A percentile compares a stretch with the other conserved stretches of the same genome.
phyloP scores from a whole-genome alignment of 768 basidiomycete species.

The Leccinum uliginosum region DNA sequence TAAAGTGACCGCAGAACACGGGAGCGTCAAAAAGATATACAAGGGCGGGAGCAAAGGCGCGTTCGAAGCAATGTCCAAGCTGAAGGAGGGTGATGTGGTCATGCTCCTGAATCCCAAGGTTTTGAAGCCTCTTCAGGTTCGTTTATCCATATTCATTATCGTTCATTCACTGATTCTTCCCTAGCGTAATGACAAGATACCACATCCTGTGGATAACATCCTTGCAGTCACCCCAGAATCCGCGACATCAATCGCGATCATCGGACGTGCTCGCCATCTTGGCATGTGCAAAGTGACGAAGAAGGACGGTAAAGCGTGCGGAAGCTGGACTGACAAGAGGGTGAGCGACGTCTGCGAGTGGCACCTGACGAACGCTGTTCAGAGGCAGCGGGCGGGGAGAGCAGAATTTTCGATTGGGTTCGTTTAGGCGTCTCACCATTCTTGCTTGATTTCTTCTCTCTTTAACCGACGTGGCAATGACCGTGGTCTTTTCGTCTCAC shows the following conservation, averaged over 20 bases:
- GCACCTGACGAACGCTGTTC: conserved; percentile 80
- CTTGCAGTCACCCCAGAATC: conserved; percentile 86
- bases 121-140: conserved; percentile 80
- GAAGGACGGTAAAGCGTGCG: conserved; percentile 77
- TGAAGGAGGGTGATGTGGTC: conserved; percentile 86
- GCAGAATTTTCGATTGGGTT: conserved; percentile 87
- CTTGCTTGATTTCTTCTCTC: neutral
- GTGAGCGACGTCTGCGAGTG: conserved; percentile 87
- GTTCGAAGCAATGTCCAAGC: conserved; percentile 81
- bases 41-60: conserved; percentile 90
- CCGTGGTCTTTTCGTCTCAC: neutral
- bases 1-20: conserved; percentile 46
- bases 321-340: conserved; percentile 89
- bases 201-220: conserved; percentile 77
- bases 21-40: conserved; percentile 60
- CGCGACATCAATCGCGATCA: conserved; percentile 71
- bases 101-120: conserved; percentile 86
- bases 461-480: neutral
- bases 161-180: neutral
- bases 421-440: conserved; percentile 18
- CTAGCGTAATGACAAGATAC: conserved; percentile 40
- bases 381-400: conserved; percentile 66
- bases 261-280: conserved; percentile 84
- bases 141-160: conserved; percentile 13
- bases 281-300: conserved; percentile 78